A percentile compares a stretch with the other conserved stretches of the same genome.
Conservation (phyloP, 2,329 filamentous ascomycete species). For the Cladophialophora carrionii region DNA sequence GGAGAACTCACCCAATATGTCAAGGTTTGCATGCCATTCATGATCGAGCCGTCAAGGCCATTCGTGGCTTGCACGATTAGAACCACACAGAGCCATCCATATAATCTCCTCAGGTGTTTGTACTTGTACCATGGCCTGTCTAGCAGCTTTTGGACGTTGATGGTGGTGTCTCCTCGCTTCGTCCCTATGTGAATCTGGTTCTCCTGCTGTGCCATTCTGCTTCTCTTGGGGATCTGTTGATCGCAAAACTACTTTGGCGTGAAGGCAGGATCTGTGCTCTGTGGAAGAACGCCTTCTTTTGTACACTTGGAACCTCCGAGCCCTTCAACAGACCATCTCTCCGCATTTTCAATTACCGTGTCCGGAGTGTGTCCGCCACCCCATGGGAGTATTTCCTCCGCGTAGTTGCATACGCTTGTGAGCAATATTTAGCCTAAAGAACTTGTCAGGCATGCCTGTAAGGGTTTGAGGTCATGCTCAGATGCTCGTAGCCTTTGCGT, state of each 20-base stretch:
- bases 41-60: slow-evolving; percentile 34
- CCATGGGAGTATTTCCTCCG: not conserved
- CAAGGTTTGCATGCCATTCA: slow-evolving; percentile 42
- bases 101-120: slow-evolving; percentile 23
- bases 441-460: not conserved
- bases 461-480: not conserved
- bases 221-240: not conserved
- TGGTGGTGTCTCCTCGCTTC: slow-evolving; percentile 24
- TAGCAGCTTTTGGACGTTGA: slow-evolving; percentile 25
- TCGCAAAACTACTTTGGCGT: not conserved
- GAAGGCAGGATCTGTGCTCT: not conserved
- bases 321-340: slow-evolving; percentile 8
- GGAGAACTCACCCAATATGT: slow-evolving; percentile 19
- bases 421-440: slow-evolving; percentile 20
- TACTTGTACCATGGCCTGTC: slow-evolving; percentile 26
- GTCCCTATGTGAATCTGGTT: slow-evolving; percentile 23
- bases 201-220: slow-evolving; percentile 18
- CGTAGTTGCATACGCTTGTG: not conserved
- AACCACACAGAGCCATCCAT: slow-evolving; percentile 26
- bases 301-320: slow-evolving; percentile 1
- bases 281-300: not conserved
- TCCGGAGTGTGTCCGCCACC: slow-evolving; percentile 12
- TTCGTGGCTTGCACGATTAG: slow-evolving; percentile 25
- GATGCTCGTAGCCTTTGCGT: slow-evolving; percentile 12
- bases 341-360: slow-evolving; percentile 17